Evolutionary conservation across 2,329 filamentous ascomycete genomes (phyloP).

Genomic region (Simplicillium aogashimaense): DNA sequence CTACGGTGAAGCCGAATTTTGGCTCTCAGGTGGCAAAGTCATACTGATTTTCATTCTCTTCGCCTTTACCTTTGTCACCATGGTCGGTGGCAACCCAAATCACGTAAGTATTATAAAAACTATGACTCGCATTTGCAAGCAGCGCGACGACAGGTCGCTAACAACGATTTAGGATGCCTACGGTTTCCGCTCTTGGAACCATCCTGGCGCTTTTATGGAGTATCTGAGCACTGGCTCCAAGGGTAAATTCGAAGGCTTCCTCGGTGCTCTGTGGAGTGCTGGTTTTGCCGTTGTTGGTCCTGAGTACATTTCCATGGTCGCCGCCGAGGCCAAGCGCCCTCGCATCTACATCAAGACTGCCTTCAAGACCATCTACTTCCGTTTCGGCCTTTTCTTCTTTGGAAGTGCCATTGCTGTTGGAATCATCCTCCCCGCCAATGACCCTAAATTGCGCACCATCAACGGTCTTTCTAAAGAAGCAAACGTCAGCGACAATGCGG

Average conservation of each 20-base stretch:
- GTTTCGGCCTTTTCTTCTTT: slow-evolving; percentile 62
- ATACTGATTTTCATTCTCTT: slow-evolving; percentile 58
- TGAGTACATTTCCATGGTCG: slow-evolving; percentile 59
- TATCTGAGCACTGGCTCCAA: slow-evolving; percentile 48
- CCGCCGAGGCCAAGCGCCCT: slow-evolving; percentile 58
- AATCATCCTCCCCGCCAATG: slow-evolving; percentile 57
- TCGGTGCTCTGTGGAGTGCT: slow-evolving; percentile 56
- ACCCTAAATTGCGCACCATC: slow-evolving; percentile 33
- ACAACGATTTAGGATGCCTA: too few relatives aligned
- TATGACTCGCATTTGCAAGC: too few relatives aligned
- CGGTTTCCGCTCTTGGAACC: slow-evolving; percentile 60
- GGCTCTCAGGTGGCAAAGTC: slow-evolving; percentile 52
- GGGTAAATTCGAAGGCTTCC: slow-evolving; percentile 61
- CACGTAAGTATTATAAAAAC: too few relatives aligned
- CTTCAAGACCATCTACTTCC: slow-evolving; percentile 65
- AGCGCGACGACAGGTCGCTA: too few relatives aligned
- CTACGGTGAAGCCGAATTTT: slow-evolving; percentile 67
- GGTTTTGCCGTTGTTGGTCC: slow-evolving; percentile 56
- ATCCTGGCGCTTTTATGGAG: slow-evolving; percentile 32
- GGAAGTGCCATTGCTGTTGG: slow-evolving; percentile 57
- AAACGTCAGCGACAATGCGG: slow-evolving; percentile 18
- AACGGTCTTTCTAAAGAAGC: too few relatives aligned
- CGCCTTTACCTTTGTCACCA: slow-evolving; percentile 68
- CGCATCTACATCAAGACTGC: slow-evolving; percentile 55
- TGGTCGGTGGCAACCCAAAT: slow-evolving; percentile 68